phyloP scores from a whole-genome alignment of 2,329 filamentous ascomycete genomes.

The Aureobasidium leucospermi region DNA sequence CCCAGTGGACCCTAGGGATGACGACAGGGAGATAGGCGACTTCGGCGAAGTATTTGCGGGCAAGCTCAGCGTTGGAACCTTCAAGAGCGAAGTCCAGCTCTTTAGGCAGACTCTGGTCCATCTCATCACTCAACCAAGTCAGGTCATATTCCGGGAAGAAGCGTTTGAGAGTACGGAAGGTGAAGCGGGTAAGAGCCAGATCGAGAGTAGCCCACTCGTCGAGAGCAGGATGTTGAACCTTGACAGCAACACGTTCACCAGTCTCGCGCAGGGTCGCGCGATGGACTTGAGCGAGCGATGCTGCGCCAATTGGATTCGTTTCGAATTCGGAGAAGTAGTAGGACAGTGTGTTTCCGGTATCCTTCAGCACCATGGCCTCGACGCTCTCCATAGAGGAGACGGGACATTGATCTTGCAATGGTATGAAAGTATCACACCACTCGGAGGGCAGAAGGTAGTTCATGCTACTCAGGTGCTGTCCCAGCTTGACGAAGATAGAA shows the following conservation, averaged over 20 bases:
- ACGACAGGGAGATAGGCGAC: slow-evolving; percentile 72
- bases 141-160: slow-evolving; percentile 98
- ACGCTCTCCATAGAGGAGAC: slow-evolving; percentile 85
- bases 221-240: slow-evolving; percentile 86
- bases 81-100: slow-evolving; percentile 87
- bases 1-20: slow-evolving; percentile 85
- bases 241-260: slow-evolving; percentile 85
- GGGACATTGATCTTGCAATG: slow-evolving; percentile 90
- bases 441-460: slow-evolving; percentile 86
- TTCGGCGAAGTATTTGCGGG: slow-evolving; percentile 71
- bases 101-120: slow-evolving; percentile 82
- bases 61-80: slow-evolving; percentile 72
- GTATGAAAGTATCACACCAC: slow-evolving; percentile 94
- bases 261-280: slow-evolving; percentile 74
- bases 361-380: slow-evolving; percentile 73
- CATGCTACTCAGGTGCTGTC: slow-evolving; percentile 92
- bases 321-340: slow-evolving; percentile 86
- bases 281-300: slow-evolving; percentile 91
- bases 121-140: slow-evolving; percentile 89
- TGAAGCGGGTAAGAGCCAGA: slow-evolving; percentile 76
- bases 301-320: slow-evolving; percentile 74
- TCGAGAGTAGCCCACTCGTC: slow-evolving; percentile 88
- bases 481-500: slow-evolving; percentile 96
- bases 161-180: slow-evolving; percentile 79
- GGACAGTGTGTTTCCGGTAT: slow-evolving; percentile 71